A percentile compares a stretch with the other conserved stretches of the same genome.
Conservation (phyloP, 306 rosid species). For the Sindora glabra region DNA sequence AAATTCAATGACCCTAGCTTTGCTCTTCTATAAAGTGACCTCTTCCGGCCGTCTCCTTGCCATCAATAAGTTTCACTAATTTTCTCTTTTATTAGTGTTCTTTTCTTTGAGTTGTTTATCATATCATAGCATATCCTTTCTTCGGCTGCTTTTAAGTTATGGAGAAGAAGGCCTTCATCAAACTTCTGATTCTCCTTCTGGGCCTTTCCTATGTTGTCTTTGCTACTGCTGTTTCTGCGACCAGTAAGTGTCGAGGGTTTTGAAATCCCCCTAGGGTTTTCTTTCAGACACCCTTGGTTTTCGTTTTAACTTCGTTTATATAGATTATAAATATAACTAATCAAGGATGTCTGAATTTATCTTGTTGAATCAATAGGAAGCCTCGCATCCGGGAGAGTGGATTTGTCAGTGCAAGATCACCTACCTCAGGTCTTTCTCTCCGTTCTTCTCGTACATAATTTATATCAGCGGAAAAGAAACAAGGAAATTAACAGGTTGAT, state of each 20-base stretch:
- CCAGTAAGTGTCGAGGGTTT: conserved; percentile 28
- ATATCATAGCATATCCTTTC: not conserved
- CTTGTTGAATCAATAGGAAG: conserved; percentile 15
- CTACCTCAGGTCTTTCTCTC: conserved; percentile 18
- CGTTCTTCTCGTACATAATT: too few species aligned
- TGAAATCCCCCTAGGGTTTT: too few species aligned
- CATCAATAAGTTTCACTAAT: too few species aligned
- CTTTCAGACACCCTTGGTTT: too few species aligned
- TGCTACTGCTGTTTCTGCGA: conserved; percentile 19
- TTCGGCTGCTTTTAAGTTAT: not conserved
- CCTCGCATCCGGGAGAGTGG: not conserved
- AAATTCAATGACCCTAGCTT: too few species aligned
- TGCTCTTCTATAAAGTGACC: too few species aligned
- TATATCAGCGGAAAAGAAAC: too few species aligned
- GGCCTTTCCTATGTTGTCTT: conserved; percentile 13
- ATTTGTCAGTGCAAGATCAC: conserved; percentile 11
- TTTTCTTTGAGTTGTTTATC: not conserved
- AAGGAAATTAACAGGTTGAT: too few species aligned
- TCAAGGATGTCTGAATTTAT: not conserved
- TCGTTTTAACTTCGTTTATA: not conserved
- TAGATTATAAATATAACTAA: not conserved
- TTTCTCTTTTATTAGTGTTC: not conserved
- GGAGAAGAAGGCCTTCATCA: conserved; percentile 25
- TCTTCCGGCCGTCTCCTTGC: too few species aligned
- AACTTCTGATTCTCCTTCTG: conserved; percentile 16